Percentiles rank a stretch among this genome's conserved stretches.
These are phyloP conservation scores for Botryotinia calthae DNA, from an alignment of 2,329 filamentous ascomycete genomes.

Conservation along the genomic window DNA sequence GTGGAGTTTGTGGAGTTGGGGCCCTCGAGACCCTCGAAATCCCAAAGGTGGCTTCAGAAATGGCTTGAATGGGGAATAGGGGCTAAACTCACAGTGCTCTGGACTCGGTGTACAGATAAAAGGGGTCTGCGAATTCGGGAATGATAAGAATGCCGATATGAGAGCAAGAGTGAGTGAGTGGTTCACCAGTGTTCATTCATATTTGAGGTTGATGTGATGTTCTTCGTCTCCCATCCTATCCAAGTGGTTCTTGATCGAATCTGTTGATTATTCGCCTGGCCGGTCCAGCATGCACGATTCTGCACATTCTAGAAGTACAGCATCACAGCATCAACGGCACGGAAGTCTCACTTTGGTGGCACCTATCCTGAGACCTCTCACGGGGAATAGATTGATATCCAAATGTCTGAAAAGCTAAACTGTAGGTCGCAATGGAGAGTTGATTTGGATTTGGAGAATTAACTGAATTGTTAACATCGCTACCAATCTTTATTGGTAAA, in stretches of 20 bases:
- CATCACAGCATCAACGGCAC: not conserved
- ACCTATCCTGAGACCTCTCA: not conserved
- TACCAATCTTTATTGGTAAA: too few species aligned
- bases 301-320: not conserved
- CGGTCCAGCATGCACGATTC: not conserved
- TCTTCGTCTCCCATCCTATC: not conserved
- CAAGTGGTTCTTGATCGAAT: not conserved
- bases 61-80: not conserved
- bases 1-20: not conserved
- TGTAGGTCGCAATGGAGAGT: not conserved
- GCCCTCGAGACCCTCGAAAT: not conserved
- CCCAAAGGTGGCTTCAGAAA: not conserved
- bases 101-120: not conserved
- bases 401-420: not conserved
- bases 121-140: not conserved
- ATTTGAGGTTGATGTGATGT: not conserved
- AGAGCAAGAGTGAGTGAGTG: not conserved
- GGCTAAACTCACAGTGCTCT: not conserved
- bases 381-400: not conserved
- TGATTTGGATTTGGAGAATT: not conserved
- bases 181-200: not conserved
- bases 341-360: not conserved
- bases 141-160: not conserved
- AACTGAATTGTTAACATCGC: not conserved
- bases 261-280: not conserved